Evolutionary conservation across 176 grass and related monocot genomes (phyloP).

Genomic region (bread wheat (Triticum aestivum)): DNA sequence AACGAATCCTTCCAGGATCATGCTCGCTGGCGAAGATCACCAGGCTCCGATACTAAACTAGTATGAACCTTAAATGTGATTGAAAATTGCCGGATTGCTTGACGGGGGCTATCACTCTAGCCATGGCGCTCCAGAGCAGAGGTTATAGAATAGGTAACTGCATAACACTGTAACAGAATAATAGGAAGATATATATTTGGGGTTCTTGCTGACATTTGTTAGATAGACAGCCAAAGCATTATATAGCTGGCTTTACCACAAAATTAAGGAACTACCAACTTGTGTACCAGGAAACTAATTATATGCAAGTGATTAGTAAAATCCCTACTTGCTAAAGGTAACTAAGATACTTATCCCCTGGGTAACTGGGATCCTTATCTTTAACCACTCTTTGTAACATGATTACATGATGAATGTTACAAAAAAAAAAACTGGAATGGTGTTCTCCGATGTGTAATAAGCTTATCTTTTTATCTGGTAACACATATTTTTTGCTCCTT

Average conservation of each 20-base stretch:
- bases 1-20: too few species aligned
- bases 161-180: not conserved
- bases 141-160: not conserved
- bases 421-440: not conserved
- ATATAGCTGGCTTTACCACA: not conserved
- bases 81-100: too few species aligned
- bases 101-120: not conserved
- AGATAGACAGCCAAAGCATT: not conserved
- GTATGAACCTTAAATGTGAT: too few species aligned
- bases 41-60: too few species aligned
- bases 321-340: not conserved
- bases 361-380: not conserved
- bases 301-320: not conserved
- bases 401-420: not conserved
- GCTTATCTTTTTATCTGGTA: not conserved
- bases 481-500: constrained; percentile 13
- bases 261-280: not conserved
- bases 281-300: not conserved
- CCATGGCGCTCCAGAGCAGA: not conserved
- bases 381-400: not conserved
- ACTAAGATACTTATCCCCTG: not conserved
- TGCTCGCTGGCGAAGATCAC: too few species aligned
- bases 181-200: not conserved
- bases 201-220: not conserved
- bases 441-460: not conserved